Percentiles rank a stretch among this genome's conserved stretches.
phyloP scores from a whole-genome alignment of 129 eudicot genomes.

The Arctium lappa region DNA sequence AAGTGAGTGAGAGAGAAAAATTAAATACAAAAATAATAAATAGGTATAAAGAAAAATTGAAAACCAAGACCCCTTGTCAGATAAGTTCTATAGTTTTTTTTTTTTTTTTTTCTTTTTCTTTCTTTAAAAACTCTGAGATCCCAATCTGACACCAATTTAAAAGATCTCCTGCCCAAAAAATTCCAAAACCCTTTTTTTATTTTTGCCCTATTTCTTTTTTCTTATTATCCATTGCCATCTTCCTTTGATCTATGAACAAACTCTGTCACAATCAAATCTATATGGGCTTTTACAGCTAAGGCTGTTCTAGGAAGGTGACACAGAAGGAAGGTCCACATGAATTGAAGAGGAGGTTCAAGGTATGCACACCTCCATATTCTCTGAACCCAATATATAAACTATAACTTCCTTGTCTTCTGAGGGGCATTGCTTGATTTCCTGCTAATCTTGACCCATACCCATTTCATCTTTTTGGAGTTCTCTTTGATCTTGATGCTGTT shows the following conservation, averaged over 20 bases:
- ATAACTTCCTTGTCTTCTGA: constrained; percentile 33
- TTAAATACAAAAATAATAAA: background rate
- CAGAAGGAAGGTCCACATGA: constrained; percentile 66
- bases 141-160: constrained; percentile 53
- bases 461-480: constrained; percentile 33
- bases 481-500: constrained; percentile 48
- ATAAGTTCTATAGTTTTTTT: constrained; percentile 9
- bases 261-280: constrained; percentile 78
- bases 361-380: constrained; percentile 77
- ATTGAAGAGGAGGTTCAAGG: constrained; percentile 77
- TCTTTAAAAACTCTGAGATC: constrained; percentile 58
- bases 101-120: background rate
- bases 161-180: constrained; percentile 55
- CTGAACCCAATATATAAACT: constrained; percentile 42
- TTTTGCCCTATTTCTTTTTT: constrained; percentile 9
- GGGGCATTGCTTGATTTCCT: constrained; percentile 22
- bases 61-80: constrained; percentile 22
- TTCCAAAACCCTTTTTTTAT: constrained; percentile 40
- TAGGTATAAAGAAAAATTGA: background rate
- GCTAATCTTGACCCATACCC: constrained; percentile 60
- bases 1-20: no score
- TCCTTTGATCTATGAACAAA: constrained; percentile 76
- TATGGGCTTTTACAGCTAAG: constrained; percentile 86
- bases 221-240: constrained; percentile 48
- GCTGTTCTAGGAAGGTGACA: constrained; percentile 53